Evolutionary conservation across 768 basidiomycete genomes (phyloP).

Genomic region (Chalciporus chontae): DNA sequence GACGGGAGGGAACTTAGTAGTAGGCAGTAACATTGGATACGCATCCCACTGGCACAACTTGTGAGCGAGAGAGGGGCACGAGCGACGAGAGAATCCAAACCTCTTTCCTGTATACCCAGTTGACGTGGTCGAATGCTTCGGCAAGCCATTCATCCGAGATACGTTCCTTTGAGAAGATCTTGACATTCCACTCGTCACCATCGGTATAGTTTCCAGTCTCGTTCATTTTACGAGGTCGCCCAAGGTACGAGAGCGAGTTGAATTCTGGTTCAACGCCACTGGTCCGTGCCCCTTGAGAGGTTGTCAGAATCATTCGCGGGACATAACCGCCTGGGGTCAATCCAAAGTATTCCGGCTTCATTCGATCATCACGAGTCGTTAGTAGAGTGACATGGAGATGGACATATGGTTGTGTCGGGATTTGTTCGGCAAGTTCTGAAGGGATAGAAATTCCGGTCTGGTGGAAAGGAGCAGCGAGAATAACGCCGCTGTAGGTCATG

Average conservation of each 20-base stretch:
- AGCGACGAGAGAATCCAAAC: conserved; percentile 31
- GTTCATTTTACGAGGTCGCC: conserved; percentile 37
- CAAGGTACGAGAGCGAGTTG: conserved; percentile 83
- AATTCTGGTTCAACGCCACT: conserved; percentile 70
- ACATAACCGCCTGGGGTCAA: conserved; percentile 41
- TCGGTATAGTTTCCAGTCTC: conserved; percentile 20
- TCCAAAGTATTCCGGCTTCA: conserved; percentile 69
- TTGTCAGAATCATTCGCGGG: conserved; percentile 72
- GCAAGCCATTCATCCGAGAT: conserved; percentile 70
- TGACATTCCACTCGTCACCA: conserved; percentile 63
- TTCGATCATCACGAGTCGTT: conserved; percentile 62
- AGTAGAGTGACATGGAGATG: conserved; percentile 87
- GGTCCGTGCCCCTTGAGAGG: conserved; percentile 54
- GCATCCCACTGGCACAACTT: conserved; percentile 64
- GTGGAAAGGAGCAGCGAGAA: conserved; percentile 86
- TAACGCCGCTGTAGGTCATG: conserved; percentile 63
- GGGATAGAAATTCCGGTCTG: conserved; percentile 57
- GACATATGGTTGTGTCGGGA: conserved; percentile 74
- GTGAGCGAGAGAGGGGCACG: conserved; percentile 4
- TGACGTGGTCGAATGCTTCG: conserved; percentile 63
- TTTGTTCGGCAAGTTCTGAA: conserved; percentile 41
- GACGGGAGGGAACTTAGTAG: conserved; percentile 66
- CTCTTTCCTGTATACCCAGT: conserved; percentile 83
- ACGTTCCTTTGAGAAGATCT: conserved; percentile 74
- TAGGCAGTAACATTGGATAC: conserved; percentile 71